These are phyloP conservation scores for Crithidia expoeki DNA, from an alignment of 208 protist genomes.

Conservation along the genomic window DNA sequence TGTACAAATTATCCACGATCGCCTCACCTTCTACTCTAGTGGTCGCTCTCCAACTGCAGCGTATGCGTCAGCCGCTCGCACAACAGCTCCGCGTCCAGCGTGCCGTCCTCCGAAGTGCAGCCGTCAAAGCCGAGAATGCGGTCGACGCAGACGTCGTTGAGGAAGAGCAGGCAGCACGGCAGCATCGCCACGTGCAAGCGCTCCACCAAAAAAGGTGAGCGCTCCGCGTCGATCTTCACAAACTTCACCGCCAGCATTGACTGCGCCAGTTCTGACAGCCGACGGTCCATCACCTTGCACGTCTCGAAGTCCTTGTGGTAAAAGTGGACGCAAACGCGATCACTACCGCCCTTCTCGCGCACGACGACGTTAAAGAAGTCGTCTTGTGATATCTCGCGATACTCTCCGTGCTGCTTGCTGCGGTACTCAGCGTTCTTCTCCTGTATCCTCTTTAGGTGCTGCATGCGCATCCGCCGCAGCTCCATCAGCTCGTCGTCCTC, in stretches of 20 bases:
- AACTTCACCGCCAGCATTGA: constrained; percentile 90
- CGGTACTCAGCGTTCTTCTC: constrained; percentile 81
- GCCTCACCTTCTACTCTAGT: not conserved
- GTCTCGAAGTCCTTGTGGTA: constrained; percentile 96
- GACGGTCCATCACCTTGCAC: constrained; percentile 96
- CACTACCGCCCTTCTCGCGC: constrained; percentile 90
- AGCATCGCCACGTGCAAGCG: constrained; percentile 93
- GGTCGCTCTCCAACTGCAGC: constrained; percentile 20
- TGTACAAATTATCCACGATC: not conserved
- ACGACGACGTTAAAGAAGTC: constrained; percentile 95
- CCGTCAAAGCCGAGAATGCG: constrained; percentile 96
- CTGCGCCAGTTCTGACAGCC: constrained; percentile 85
- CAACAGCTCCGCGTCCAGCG: constrained; percentile 83
- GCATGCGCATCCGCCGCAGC: constrained; percentile 74
- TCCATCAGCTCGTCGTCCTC: constrained; percentile 79
- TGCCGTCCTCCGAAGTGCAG: constrained; percentile 78
- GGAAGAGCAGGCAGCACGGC: constrained; percentile 93
- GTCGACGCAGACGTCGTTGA: constrained; percentile 94
- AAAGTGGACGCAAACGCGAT: constrained; percentile 92
- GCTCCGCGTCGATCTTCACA: constrained; percentile 94
- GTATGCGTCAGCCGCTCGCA: constrained; percentile 64
- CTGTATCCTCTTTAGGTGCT: constrained; percentile 52
- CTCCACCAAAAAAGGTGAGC: constrained; percentile 94
- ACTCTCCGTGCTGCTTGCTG: constrained; percentile 92
- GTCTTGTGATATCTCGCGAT: constrained; percentile 92